Conservation (phyloP, 2,329 filamentous ascomycete species). For the Neodidymelliopsis sp. region DNA sequence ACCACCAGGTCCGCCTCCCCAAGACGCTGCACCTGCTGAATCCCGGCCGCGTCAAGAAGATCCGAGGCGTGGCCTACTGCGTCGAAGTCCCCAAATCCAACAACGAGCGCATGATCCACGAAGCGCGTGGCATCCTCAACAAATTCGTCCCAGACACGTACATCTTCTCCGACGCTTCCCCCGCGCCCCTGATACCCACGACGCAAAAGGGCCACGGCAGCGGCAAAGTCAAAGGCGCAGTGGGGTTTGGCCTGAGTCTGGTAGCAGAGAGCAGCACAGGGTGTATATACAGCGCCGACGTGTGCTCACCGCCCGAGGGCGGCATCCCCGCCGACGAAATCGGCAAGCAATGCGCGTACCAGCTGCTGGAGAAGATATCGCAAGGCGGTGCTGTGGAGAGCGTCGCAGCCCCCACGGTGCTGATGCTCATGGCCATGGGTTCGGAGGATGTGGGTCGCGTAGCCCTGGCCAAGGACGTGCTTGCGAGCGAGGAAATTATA, state of each 20-base stretch:
- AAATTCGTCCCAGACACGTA: slow-evolving; percentile 84
- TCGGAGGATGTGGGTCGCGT: slow-evolving; percentile 92
- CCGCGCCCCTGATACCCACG: slow-evolving; percentile 67
- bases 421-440: slow-evolving; percentile 97
- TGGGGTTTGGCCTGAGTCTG: slow-evolving; percentile 89
- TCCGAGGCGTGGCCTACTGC: slow-evolving; percentile 92
- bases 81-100: slow-evolving; percentile 91
- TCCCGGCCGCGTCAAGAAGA: slow-evolving; percentile 83
- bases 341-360: slow-evolving; percentile 85
- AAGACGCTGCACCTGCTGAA: slow-evolving; percentile 91
- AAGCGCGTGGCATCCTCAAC: slow-evolving; percentile 86
- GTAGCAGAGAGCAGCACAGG: slow-evolving; percentile 93
- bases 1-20: slow-evolving; percentile 89
- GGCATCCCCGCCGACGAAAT: slow-evolving; percentile 90
- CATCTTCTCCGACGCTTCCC: slow-evolving; percentile 75
- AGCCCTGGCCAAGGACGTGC: slow-evolving; percentile 78
- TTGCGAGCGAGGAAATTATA: slow-evolving; percentile 82
- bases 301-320: slow-evolving; percentile 75
- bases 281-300: slow-evolving; percentile 87
- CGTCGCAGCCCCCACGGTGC: slow-evolving; percentile 74
- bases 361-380: slow-evolving; percentile 82
- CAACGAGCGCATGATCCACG: slow-evolving; percentile 94
- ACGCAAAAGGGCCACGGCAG: slow-evolving; percentile 71
- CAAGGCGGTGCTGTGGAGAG: slow-evolving; percentile 82
- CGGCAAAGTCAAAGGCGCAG: slow-evolving; percentile 69